These are phyloP conservation scores for Candida easanensis DNA, from an alignment of 805 yeast genomes.

Conservation along the genomic window DNA sequence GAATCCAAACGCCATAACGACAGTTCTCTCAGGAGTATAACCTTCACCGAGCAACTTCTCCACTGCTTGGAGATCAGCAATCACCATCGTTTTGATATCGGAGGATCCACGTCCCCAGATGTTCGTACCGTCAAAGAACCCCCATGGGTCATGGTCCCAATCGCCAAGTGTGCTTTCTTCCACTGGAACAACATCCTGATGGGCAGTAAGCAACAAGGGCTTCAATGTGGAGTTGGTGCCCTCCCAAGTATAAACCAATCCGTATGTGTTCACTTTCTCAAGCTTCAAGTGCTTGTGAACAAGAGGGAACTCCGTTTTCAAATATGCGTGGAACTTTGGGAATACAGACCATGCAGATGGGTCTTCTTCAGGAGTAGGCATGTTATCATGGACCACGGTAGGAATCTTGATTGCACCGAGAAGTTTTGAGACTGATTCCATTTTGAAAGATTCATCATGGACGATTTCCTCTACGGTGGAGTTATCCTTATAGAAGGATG, in stretches of 20 bases:
- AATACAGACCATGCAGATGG: slow-evolving; percentile 31
- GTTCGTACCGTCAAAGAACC: slow-evolving; percentile 57
- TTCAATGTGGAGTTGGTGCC: slow-evolving; percentile 50
- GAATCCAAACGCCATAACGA: slow-evolving; percentile 64
- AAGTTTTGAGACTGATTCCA: slow-evolving; percentile 39
- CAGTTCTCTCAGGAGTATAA: slow-evolving; percentile 53
- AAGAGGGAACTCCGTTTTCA: slow-evolving; percentile 52
- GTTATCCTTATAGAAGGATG: slow-evolving; percentile 8
- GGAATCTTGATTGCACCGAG: slow-evolving; percentile 50
- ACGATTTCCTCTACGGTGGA: slow-evolving; percentile 35
- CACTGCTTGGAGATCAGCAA: slow-evolving; percentile 59
- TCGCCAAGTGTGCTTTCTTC: slow-evolving; percentile 49
- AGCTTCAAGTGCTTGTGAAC: slow-evolving; percentile 45
- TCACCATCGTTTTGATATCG: slow-evolving; percentile 70
- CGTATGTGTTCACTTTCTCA: slow-evolving; percentile 56
- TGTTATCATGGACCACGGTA: slow-evolving; percentile 31
- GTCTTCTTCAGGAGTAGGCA: slow-evolving; percentile 25
- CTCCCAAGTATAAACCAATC: slow-evolving; percentile 59
- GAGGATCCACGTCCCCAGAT: slow-evolving; percentile 74
- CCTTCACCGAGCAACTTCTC: slow-evolving; percentile 46
- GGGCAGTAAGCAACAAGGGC: slow-evolving; percentile 71
- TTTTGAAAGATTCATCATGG: slow-evolving; percentile 31
- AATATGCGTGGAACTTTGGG: slow-evolving; percentile 46
- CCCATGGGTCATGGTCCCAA: slow-evolving; percentile 72
- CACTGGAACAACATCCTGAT: slow-evolving; percentile 80